Base-by-base conservation (phyloP, 805 yeast species). In the Vanderwaltozyma tropicalis region DNA sequence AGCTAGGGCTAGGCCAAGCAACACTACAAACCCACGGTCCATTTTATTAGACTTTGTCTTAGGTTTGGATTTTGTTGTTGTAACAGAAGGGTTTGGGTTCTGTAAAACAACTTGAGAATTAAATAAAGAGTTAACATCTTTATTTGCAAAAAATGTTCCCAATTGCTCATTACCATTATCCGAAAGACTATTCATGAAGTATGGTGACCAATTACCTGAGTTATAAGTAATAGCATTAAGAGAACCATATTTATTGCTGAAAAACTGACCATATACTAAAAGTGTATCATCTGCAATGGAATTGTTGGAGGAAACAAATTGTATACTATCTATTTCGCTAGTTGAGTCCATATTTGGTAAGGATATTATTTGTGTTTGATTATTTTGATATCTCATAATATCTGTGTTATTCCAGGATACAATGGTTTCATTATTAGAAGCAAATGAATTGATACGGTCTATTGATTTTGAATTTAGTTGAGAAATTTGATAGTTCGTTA, bases 1-100 rank as follows among this genome's bases (percentile, higher is more conserved):
- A 0, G 89, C 76, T 38, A 78, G 63, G 0, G 87, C 92, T 30
- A 79, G 65, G 0, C 82, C 75, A 31, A 81, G 71, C 21, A 83
- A 69, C 3, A 79, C 86, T 21, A 81, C 78, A 48, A 70, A 78
- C 0, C 92, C 88, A 16, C 73, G 57, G 22, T 57, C 61, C 41
- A 57, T 55, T 42, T 59, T 54, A 7, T 26, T 20, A 5, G 10
- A 9, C 24, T 29, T 30, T 4, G 17, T 18, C 9, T 37, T 29
- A 12, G 14, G n/a, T 8, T 31, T 19, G 16, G 26, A 20, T 12
- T 20, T 15, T 1, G 52, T 35, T 5, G 48, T 21, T 2, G 57
- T 10, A 1, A 48, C 36, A 7, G 56, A 30, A 15, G 25, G 34
- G 20, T 39, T 45, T 15, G 46, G 19, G 29, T 38, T 35, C n/a